Conservation (phyloP, 805 yeast genomes). For the Metschnikowia dekortorum region DNA sequence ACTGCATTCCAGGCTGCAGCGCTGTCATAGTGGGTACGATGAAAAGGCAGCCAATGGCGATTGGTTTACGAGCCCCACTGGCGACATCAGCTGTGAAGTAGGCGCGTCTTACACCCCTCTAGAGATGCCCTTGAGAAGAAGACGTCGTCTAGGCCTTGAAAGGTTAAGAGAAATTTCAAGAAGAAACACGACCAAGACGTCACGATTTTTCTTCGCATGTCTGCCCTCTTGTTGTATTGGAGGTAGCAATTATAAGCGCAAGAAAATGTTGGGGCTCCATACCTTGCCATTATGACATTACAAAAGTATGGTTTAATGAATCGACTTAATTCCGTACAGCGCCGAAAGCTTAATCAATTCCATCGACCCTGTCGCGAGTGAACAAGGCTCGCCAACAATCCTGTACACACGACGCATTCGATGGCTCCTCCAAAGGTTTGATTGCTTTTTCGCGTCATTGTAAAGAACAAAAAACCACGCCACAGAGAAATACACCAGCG, state of each 20-base stretch:
- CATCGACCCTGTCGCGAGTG: no score
- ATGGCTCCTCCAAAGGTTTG: not conserved
- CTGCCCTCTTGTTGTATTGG: not conserved
- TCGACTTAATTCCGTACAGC: no score
- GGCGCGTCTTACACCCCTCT: not conserved
- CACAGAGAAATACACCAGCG: not conserved
- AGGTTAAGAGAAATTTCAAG: not conserved
- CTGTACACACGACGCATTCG: not conserved
- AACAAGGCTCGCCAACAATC: not conserved
- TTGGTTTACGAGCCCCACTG: no score
- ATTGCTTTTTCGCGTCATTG: conserved; percentile 3
- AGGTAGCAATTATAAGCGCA: not conserved
- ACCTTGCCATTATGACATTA: not conserved
- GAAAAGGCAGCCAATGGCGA: no score
- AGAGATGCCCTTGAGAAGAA: not conserved
- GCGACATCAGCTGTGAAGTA: not conserved
- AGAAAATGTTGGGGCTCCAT: not conserved
- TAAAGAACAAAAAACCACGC: not conserved
- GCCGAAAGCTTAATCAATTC: no score
- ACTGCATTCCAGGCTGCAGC: no score
- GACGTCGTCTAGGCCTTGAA: not conserved
- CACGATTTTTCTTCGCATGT: not conserved
- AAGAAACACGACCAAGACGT: not conserved
- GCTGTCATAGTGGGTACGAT: no score
- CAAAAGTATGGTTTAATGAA: not conserved